A percentile compares a stretch with the other conserved stretches of the same genome.
phyloP scores from a whole-genome alignment of 2,329 filamentous ascomycete genomes.

The Colletotrichum sp. region DNA sequence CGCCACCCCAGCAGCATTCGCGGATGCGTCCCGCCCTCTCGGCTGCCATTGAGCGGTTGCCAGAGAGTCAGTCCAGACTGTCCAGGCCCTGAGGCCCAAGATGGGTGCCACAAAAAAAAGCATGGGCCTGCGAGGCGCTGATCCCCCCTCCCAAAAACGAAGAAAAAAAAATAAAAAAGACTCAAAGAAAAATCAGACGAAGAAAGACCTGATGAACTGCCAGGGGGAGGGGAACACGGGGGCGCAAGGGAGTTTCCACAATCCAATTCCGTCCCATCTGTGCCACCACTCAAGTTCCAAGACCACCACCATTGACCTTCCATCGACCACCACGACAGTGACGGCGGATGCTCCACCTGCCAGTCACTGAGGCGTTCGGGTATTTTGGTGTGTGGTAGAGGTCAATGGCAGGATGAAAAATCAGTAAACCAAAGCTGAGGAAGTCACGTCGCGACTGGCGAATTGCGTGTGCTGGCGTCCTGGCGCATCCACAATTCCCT shows the following conservation, averaged over 20 bases:
- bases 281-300: neutral
- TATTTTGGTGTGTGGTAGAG: neutral
- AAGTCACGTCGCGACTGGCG: neutral
- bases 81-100: neutral
- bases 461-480: neutral
- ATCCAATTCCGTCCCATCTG: neutral
- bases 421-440: neutral
- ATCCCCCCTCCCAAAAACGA: neutral
- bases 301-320: neutral
- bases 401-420: neutral
- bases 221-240: neutral
- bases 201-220: conserved; percentile 10
- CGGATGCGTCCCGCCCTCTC: neutral
- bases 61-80: conserved; percentile 18
- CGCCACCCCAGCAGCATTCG: conserved; percentile 2
- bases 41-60: neutral
- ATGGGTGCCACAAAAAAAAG: conserved; percentile 11
- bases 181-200: neutral
- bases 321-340: neutral
- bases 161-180: neutral
- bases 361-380: neutral
- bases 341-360: conserved; percentile 3
- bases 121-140: conserved; percentile 2
- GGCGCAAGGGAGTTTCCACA: neutral
- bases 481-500: neutral